Conservation (phyloP, 345 rosid genomes). For the Corchorus capsularis region DNA sequence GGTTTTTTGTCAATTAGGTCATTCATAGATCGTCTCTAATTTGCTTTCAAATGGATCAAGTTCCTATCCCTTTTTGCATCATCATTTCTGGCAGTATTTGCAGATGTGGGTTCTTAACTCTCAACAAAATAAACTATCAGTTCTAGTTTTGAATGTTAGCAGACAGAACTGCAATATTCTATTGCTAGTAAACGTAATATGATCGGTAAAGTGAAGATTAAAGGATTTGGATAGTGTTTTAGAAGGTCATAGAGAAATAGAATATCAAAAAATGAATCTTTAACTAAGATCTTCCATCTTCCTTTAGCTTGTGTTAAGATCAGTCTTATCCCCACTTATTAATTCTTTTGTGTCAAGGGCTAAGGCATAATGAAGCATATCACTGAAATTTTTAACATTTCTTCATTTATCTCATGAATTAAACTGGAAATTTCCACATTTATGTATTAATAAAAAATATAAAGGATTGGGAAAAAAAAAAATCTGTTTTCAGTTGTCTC, state of each 20-base stretch:
- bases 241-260: conserved; percentile 5
- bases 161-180: conserved; percentile 13
- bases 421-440: too few species aligned
- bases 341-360: too few species aligned
- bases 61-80: conserved; percentile 24
- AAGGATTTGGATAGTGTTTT: conserved; percentile 21
- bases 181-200: not conserved
- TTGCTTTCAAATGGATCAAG: conserved; percentile 7
- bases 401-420: not conserved
- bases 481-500: not conserved
- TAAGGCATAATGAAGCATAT: not conserved
- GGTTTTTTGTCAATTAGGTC: conserved; percentile 34
- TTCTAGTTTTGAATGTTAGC: not conserved
- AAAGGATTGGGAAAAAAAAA: too few species aligned
- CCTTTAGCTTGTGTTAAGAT: not conserved
- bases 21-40: conserved; percentile 1
- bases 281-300: conserved; percentile 6
- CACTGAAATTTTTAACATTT: too few species aligned
- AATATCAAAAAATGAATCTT: conserved; percentile 20
- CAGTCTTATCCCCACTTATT: conserved; percentile 1
- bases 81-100: conserved; percentile 21
- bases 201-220: not conserved
- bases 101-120: not conserved
- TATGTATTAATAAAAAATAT: too few species aligned
- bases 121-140: not conserved